A percentile compares a stretch with the other conserved stretches of the same genome.
Evolutionary conservation across 2,329 filamentous ascomycete species (phyloP).

Genomic region (Seiridium cupressi): DNA sequence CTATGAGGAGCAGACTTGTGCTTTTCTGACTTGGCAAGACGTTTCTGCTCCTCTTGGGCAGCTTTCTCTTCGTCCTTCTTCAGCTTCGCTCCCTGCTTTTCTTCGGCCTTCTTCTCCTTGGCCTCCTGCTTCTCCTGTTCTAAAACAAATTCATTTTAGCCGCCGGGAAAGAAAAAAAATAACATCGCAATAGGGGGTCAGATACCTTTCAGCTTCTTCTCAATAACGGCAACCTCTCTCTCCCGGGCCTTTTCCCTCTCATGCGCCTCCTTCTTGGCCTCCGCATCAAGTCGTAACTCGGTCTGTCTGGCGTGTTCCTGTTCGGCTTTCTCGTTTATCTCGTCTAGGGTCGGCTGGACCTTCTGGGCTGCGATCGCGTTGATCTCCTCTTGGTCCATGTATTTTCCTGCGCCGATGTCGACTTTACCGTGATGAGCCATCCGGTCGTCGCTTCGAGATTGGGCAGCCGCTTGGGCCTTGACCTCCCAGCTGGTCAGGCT

Average conservation of each 20-base stretch:
- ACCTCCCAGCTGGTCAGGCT: slow-evolving; percentile 76
- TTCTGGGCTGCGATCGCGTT: slow-evolving; percentile 74
- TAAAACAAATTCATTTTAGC: slow-evolving; percentile 16
- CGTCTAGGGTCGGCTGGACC: slow-evolving; percentile 80
- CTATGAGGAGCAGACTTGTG: slow-evolving; percentile 39
- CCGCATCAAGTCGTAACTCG: slow-evolving; percentile 60
- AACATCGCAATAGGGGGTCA: slow-evolving; percentile 5
- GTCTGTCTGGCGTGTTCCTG: slow-evolving; percentile 66
- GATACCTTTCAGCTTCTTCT: slow-evolving; percentile 59
- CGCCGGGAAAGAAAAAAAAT: too few relatives aligned
- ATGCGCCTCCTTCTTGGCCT: slow-evolving; percentile 61
- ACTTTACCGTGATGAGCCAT: slow-evolving; percentile 54
- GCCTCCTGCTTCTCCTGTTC: slow-evolving; percentile 48
- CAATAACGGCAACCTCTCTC: slow-evolving; percentile 51
- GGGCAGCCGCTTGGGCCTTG: slow-evolving; percentile 69
- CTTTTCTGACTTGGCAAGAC: slow-evolving; percentile 49
- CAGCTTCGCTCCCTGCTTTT: slow-evolving; percentile 39
- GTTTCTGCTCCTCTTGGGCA: slow-evolving; percentile 53
- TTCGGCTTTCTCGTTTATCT: slow-evolving; percentile 78
- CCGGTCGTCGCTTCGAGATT: slow-evolving; percentile 61
- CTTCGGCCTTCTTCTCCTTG: slow-evolving; percentile 43
- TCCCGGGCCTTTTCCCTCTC: slow-evolving; percentile 47
- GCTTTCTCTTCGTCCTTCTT: slow-evolving; percentile 51
- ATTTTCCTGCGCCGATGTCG: slow-evolving; percentile 77
- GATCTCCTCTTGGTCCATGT: slow-evolving; percentile 74